Percentiles rank a stretch among this genome's conserved stretches.
Evolutionary conservation across 148 eudicot species (phyloP).

Genomic region (Vaccinium myrtillus): DNA sequence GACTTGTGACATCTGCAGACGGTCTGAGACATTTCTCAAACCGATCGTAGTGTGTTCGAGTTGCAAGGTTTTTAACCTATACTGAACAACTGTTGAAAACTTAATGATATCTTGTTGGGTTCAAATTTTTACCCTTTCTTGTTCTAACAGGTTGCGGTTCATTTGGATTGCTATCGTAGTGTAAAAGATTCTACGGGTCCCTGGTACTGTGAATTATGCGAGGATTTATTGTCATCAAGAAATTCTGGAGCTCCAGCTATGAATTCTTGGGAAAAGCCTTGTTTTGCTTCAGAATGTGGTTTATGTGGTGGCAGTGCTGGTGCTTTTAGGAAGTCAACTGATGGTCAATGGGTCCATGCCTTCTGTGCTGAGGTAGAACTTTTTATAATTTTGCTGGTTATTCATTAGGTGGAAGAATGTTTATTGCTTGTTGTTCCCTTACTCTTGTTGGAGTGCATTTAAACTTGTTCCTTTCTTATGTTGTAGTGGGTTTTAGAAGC

Average conservation of each 20-base stretch:
- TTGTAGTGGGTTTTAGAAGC: conserved; percentile 91
- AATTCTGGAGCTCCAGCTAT: conserved; percentile 36
- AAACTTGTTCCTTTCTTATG: conserved; percentile 18
- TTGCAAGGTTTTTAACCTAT: conserved; percentile 67
- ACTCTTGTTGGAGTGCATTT: not conserved
- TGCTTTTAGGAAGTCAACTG: conserved; percentile 84
- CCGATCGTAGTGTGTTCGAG: conserved; percentile 72
- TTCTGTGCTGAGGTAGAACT: conserved; percentile 87
- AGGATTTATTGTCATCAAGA: conserved; percentile 51
- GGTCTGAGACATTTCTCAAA: conserved; percentile 75
- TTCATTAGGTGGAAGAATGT: not conserved
- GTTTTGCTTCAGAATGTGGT: conserved; percentile 64
- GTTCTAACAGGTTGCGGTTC: conserved; percentile 74
- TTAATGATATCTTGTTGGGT: not conserved
- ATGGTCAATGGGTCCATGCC: conserved; percentile 93
- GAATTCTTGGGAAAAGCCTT: conserved; percentile 48
- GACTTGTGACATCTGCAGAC: conserved; percentile 80
- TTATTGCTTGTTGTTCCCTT: not conserved
- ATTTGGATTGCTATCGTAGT: conserved; percentile 83
- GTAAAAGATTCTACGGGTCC: conserved; percentile 82
- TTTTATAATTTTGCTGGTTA: conserved; percentile 10
- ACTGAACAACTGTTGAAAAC: not conserved
- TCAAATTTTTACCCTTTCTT: conserved; percentile 1
- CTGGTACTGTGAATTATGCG: conserved; percentile 95
- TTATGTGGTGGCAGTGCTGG: conserved; percentile 80